Evolutionary conservation across 257 asterid genomes (phyloP), one percentile per base, ranked within the genome.

Genomic region (Eustoma russellianum): DNA sequence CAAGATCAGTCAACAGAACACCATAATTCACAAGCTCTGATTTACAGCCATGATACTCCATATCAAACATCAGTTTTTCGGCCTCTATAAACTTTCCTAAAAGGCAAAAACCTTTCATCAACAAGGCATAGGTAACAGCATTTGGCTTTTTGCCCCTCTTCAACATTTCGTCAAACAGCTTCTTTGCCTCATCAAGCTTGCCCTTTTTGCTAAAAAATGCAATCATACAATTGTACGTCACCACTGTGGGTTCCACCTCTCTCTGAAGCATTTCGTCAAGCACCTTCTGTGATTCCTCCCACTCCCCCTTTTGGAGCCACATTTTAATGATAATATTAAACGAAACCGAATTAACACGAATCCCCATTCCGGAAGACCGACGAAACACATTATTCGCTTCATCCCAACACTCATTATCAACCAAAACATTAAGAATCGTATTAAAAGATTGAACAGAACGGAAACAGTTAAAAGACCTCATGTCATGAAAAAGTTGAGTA

Each of bases 41-140:
- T 73, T 82, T 84, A 72, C 98, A 91, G 1, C 93, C 94, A 34
- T 68, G 94, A 69, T 91, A 87, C 67, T 82, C 95, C 98, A 91
- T 91, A 63, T 91, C 96, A 55, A 87, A 87, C 94, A 91, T 84
- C 64, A 82, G 41, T 48, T 91, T 87, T 71, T 76, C 80, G 2
- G 98, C 96, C 41, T 84, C 94, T 8, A 75, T 69, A 53, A 65
- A 79, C 66, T 61, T 74, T 13, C 86, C 94, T 13, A 41, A 51
- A 59, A 43, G 53, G 60, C 96, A 80, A 9, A 87, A 67, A 46
- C 93, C 93, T 66, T 87, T 90, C 98, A 87, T 91, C 52, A 84
- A 45, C 62, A 82, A 55, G 47, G 86, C 90, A 35, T 87, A 91
- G 0, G 88, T 83, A 11, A 91, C 83, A 2, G 80, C 80, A 53